These are phyloP conservation scores for Cryphonectria parasitica DNA, from an alignment of 2,329 filamentous ascomycete genomes.

Conservation along the genomic window DNA sequence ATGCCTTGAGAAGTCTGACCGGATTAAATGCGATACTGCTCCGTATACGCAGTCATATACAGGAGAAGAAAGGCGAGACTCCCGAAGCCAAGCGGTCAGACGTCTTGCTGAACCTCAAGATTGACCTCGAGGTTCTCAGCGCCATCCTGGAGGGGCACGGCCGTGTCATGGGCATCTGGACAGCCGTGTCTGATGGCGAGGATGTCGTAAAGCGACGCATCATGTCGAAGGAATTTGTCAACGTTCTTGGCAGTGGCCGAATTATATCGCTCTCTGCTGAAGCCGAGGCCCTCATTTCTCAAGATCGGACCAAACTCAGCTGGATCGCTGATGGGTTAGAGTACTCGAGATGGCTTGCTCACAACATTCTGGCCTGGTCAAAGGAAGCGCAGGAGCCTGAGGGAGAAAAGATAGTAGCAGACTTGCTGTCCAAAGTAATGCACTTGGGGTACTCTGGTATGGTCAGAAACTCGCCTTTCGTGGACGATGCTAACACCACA, in stretches of 20 bases:
- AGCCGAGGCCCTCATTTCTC: constrained; percentile 55
- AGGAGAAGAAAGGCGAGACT: constrained; percentile 48
- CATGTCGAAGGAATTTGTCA: constrained; percentile 49
- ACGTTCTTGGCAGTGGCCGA: constrained; percentile 52
- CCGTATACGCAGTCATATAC: constrained; percentile 67
- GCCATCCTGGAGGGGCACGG: constrained; percentile 45
- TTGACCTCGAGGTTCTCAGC: constrained; percentile 50
- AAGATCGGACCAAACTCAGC: constrained; percentile 34
- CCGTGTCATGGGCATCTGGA: constrained; percentile 46
- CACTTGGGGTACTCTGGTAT: constrained; percentile 68
- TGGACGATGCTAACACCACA: neutral
- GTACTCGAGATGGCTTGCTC: constrained; percentile 74
- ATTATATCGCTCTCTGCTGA: constrained; percentile 58
- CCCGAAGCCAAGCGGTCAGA: constrained; percentile 47
- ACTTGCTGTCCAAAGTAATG: constrained; percentile 62
- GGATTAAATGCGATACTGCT: constrained; percentile 78
- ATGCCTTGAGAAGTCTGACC: constrained; percentile 71
- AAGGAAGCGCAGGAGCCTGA: constrained; percentile 35
- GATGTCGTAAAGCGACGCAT: constrained; percentile 37
- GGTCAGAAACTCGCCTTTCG: neutral
- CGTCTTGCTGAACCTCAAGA: constrained; percentile 47
- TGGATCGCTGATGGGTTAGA: constrained; percentile 69
- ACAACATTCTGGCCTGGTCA: constrained; percentile 58
- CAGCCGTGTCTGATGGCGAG: constrained; percentile 31
- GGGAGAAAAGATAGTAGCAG: constrained; percentile 47